phyloP scores from a whole-genome alignment of 305 asterid genomes.

The Solanum hybrid region DNA sequence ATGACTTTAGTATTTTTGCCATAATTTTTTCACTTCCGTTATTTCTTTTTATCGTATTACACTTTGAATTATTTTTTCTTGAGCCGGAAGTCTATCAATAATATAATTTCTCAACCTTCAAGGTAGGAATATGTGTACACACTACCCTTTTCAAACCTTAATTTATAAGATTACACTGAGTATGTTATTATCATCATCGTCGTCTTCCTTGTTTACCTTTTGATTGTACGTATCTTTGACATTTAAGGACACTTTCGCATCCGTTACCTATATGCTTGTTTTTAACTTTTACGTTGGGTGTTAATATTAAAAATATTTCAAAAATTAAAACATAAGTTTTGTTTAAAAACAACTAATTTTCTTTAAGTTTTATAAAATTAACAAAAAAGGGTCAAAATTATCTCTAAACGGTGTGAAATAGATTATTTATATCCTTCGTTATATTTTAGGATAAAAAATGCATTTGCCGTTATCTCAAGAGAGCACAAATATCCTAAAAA shows the following conservation, averaged over 20 bases:
- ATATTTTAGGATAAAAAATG: not conserved
- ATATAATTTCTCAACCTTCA: no score
- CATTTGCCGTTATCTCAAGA: not conserved
- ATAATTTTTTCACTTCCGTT: no score
- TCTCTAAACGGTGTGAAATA: no score
- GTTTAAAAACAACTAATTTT: not conserved
- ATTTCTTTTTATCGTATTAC: not conserved
- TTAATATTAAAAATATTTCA: not conserved
- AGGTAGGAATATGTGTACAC: no score
- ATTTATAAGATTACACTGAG: not conserved
- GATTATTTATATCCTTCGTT: no score
- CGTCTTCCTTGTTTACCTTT: no score
- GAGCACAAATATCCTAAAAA: no score
- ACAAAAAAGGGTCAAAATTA: no score
- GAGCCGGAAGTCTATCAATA: not conserved
- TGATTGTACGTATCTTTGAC: not conserved
- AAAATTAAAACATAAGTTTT: not conserved
- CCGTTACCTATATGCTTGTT: not conserved
- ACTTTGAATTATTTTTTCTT: not conserved
- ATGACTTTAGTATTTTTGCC: not conserved
- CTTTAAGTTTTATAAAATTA: not conserved
- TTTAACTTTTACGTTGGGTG: not conserved
- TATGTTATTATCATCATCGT: no score
- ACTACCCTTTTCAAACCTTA: not conserved
- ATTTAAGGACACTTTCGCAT: not conserved